Evolutionary conservation across 1,139 yeast genomes (phyloP), one percentile per base, ranked within the genome.

Genomic region (Scheffersomyces cryptocercus): DNA sequence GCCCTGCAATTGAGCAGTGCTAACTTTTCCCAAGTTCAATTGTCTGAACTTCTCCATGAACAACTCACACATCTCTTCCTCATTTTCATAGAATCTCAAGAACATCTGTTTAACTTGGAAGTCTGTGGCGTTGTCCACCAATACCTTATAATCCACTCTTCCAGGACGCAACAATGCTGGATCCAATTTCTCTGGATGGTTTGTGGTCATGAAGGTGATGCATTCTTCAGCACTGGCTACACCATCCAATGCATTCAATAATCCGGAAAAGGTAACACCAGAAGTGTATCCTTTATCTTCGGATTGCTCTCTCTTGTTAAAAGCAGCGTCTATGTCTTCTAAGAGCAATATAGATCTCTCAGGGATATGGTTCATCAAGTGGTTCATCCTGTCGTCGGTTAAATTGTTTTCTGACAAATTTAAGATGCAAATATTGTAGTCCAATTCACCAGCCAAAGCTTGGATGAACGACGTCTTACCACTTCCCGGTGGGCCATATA

Each of bases 221-320:
- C 97, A 86, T 59, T 93, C 99, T 59, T 93, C 99, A 1, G 98
- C 96, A 37, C 97, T 88, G 1, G 98, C 96, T n/a, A 93, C 99
- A 40, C 99, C 99, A 62, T 93, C 99, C 39, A 93, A 73, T 0
- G 99, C 97, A 62, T 93, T 93, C 49, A 93, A 71, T 41, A 93
- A 73, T 0, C 99, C 99, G 39, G 96, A 88, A 60, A 93, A 95
- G 1, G 99, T 93, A 16, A 95, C 97, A 12, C 97, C 96, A 0
- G 95, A 83, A 28, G 63, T 62, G 61, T 74, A 87, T 0, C 91
- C 90, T 54, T 82, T 81, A n/a, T 88, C 96, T 9, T 77, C 82
- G 1, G 83, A 68, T 59, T 89, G 96, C 35, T 80, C 81, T 58
- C 99, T 79, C 56, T 84, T 82, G 55, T 84, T 86, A 67, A 93